These are phyloP conservation scores for Tylopilus orsonianus DNA, from an alignment of 1,284 basidiomycete genomes.

Conservation along the genomic window DNA sequence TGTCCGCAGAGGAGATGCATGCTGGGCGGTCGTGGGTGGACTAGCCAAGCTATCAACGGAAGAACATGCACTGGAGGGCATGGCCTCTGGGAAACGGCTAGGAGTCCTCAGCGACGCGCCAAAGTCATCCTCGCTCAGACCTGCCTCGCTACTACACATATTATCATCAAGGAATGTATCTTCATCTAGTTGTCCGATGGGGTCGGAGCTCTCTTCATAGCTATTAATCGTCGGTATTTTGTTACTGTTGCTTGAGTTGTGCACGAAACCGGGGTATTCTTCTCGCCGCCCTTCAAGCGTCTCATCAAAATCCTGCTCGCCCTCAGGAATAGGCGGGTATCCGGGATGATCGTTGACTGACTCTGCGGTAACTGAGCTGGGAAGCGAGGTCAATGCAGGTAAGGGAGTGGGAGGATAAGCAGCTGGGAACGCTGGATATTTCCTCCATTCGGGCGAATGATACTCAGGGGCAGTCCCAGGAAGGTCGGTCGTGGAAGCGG, in stretches of 20 bases:
- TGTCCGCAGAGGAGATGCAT: conserved; percentile 45
- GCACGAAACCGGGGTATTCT: conserved; percentile 56
- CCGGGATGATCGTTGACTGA: conserved; percentile 16
- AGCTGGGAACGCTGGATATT: conserved; percentile 52
- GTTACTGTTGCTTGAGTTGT: conserved; percentile 55
- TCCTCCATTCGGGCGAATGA: conserved; percentile 41
- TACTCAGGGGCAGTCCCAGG: conserved; percentile 31
- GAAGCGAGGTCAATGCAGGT: conserved; percentile 24
- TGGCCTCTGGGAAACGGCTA: conserved; percentile 28
- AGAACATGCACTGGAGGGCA: conserved; percentile 36
- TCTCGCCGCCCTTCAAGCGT: conserved; percentile 66
- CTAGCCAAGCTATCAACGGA: conserved; percentile 42
- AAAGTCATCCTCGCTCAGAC: conserved; percentile 50
- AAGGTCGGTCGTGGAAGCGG: conserved; percentile 6
- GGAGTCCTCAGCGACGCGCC: conserved; percentile 68
- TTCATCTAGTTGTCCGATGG: conserved; percentile 20
- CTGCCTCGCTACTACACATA: conserved; percentile 29
- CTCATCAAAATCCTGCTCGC: conserved; percentile 54
- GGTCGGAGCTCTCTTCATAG: conserved; percentile 19
- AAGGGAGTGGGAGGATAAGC: conserved; percentile 53
- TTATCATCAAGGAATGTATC: conserved; percentile 24
- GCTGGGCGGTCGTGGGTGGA: conserved; percentile 45
- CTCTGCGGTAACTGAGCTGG: conserved; percentile 5
- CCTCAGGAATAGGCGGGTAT: conserved; percentile 35
- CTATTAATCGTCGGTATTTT: conserved; percentile 5